Evolutionary conservation across 306 rosid genomes (phyloP).

Genomic region (Inga leiocalycina): DNA sequence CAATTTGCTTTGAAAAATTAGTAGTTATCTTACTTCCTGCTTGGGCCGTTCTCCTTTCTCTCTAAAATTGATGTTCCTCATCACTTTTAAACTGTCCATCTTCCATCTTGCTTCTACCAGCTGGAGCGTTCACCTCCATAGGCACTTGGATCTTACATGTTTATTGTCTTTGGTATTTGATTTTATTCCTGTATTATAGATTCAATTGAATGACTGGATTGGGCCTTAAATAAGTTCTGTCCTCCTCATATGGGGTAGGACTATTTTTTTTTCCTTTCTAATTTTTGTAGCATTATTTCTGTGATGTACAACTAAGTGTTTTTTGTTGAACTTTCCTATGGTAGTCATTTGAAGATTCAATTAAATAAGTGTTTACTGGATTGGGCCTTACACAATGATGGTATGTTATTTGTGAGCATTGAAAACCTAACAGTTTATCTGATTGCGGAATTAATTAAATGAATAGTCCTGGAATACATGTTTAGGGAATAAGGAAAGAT

Average conservation of each 20-base stretch:
- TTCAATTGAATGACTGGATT: background rate
- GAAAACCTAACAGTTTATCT: too few species aligned
- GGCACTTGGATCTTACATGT: conserved; percentile 7
- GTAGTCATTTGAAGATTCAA: too few species aligned
- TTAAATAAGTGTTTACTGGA: too few species aligned
- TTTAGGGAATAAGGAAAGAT: too few species aligned
- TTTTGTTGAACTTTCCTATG: background rate
- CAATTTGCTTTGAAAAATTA: background rate
- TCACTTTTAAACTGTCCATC: conserved; percentile 4
- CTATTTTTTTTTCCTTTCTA: background rate
- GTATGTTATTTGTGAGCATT: too few species aligned
- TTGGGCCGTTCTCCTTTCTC: background rate
- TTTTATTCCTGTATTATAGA: background rate
- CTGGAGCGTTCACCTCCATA: conserved; percentile 17
- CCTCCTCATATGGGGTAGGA: background rate
- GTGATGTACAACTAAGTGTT: background rate
- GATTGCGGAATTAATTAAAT: too few species aligned
- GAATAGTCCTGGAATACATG: too few species aligned
- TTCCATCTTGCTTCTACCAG: background rate
- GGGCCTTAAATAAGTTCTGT: background rate
- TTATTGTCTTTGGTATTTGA: background rate
- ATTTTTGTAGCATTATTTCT: background rate
- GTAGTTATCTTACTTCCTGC: conserved; percentile 22
- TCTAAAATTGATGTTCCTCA: conserved; percentile 16
- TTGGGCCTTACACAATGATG: too few species aligned